phyloP scores from a whole-genome alignment of 176 grass and related monocot genomes.

The Musa troglodytarum region DNA sequence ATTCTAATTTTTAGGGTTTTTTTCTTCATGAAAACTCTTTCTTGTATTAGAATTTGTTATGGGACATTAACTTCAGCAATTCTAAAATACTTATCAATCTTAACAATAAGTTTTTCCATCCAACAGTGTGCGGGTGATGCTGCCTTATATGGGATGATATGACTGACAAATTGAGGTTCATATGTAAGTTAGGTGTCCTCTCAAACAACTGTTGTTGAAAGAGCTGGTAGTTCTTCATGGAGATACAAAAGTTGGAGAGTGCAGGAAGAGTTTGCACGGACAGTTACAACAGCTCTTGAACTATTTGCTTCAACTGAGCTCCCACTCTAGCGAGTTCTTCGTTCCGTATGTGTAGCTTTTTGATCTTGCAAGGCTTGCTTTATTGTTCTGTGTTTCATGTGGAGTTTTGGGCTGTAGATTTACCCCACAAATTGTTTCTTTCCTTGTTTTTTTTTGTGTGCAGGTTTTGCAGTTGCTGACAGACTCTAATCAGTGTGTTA shows the following conservation, averaged over 20 bases:
- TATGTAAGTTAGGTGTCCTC: conserved; percentile 59
- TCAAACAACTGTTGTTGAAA: conserved; percentile 85
- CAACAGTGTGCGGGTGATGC: neutral
- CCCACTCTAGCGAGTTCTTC: conserved; percentile 61
- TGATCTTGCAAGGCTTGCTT: conserved; percentile 2
- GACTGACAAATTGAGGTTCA: conserved; percentile 3
- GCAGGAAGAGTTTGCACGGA: conserved; percentile 74
- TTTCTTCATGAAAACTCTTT: neutral
- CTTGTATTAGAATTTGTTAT: neutral
- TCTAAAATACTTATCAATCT: too few species aligned
- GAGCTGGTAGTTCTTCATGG: conserved; percentile 93
- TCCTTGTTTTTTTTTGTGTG: neutral
- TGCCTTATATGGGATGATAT: neutral
- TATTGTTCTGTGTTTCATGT: neutral
- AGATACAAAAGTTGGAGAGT: conserved; percentile 85
- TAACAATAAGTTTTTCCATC: neutral
- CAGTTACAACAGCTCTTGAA: conserved; percentile 57
- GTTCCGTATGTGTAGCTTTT: conserved; percentile 46
- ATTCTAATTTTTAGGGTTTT: too few species aligned
- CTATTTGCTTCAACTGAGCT: conserved; percentile 89
- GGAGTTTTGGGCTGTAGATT: neutral
- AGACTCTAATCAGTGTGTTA: conserved; percentile 82
- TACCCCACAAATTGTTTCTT: too few species aligned
- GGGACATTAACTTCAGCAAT: too few species aligned
- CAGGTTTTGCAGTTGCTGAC: conserved; percentile 77